Conservation (phyloP, 2,329 filamentous ascomycete species). For the Zymoseptoria crescenta region DNA sequence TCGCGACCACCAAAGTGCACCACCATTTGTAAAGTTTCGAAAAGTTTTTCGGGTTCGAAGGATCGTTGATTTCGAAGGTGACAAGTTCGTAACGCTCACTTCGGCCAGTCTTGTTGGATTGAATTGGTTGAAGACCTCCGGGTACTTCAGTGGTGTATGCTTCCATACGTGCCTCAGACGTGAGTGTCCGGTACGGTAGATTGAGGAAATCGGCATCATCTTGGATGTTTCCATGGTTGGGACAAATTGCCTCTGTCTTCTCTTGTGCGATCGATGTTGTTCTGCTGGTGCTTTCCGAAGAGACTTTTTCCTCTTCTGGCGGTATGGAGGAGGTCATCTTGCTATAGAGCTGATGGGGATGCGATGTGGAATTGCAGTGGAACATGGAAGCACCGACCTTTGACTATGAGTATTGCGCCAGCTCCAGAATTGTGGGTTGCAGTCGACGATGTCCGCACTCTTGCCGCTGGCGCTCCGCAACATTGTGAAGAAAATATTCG, state of each 20-base stretch:
- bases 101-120: slow-evolving; percentile 20
- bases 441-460: background rate
- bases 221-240: background rate
- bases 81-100: slow-evolving; percentile 52
- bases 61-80: slow-evolving; percentile 56
- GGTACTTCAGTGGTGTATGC: slow-evolving; percentile 23
- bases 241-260: slow-evolving; percentile 2
- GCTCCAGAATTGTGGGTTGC: background rate
- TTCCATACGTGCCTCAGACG: slow-evolving; percentile 17
- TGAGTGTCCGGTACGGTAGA: slow-evolving; percentile 18
- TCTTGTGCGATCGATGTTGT: slow-evolving; percentile 1
- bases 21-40: slow-evolving; percentile 26
- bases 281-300: background rate
- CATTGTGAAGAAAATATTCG: background rate
- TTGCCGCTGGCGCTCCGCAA: background rate
- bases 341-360: background rate
- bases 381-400: background rate
- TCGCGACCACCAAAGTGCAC: slow-evolving; percentile 69
- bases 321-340: slow-evolving; percentile 1
- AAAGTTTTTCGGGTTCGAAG: slow-evolving; percentile 28
- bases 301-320: background rate
- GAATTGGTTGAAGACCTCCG: slow-evolving; percentile 17
- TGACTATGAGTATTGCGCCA: background rate
- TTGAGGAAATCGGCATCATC: slow-evolving; percentile 12
- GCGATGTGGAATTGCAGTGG: background rate